phyloP scores from a whole-genome alignment of 805 yeast genomes.

The Blastobotrys parvus region DNA sequence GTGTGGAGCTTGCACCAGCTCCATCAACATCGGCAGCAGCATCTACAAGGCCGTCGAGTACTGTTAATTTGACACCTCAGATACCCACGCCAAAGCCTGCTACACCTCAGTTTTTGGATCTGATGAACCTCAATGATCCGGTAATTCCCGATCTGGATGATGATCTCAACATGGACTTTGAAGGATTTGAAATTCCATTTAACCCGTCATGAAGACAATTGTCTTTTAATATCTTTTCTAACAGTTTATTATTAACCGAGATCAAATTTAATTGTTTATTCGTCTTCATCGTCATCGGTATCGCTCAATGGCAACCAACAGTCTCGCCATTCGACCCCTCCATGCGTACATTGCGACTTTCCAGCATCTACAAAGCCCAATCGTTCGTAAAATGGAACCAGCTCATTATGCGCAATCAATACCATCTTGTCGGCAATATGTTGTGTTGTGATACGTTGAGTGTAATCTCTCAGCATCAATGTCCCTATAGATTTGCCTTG shows the following conservation, averaged over 20 bases:
- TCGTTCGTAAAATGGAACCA: constrained; percentile 70
- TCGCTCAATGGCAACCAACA: constrained; percentile 15
- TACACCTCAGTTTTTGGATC: constrained; percentile 16
- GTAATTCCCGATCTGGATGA: constrained; percentile 13
- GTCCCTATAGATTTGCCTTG: constrained; percentile 80
- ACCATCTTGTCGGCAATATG: constrained; percentile 73
- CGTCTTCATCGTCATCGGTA: constrained; percentile 15
- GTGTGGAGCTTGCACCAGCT: not conserved
- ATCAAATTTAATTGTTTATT: too few species aligned
- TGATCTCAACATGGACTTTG: constrained; percentile 13
- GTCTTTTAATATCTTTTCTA: too few species aligned
- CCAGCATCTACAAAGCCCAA: constrained; percentile 69
- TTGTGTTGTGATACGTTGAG: constrained; percentile 83
- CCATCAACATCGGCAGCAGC: constrained; percentile 3
- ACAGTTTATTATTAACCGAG: too few species aligned
- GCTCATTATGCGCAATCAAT: constrained; percentile 59
- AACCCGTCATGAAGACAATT: constrained; percentile 20
- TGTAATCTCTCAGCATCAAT: constrained; percentile 74
- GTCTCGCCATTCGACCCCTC: constrained; percentile 19
- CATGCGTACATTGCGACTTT: constrained; percentile 14
- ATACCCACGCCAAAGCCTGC: constrained; percentile 8
- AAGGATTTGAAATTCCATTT: constrained; percentile 20
- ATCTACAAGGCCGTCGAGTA: not conserved
- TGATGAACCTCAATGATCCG: constrained; percentile 16
- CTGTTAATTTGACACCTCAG: too few species aligned